phyloP scores from a whole-genome alignment of 169 alveolate species.

The Plasmodium vinckei region DNA sequence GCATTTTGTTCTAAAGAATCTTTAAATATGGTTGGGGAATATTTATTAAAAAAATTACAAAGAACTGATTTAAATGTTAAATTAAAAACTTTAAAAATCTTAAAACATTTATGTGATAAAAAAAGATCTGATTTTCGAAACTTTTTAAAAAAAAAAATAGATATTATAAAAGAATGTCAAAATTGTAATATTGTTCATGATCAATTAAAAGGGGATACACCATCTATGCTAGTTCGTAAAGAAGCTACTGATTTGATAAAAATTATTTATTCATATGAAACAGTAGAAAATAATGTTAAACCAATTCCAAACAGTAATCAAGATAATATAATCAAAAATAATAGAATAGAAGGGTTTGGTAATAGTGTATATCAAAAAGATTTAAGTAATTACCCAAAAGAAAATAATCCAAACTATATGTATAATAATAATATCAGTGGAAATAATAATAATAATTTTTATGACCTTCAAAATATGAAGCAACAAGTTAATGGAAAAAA shows the following conservation, averaged over 20 bases:
- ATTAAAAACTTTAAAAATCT: conserved; percentile 81
- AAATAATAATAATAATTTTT: neutral
- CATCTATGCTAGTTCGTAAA: conserved; percentile 62
- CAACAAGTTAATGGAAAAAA: neutral
- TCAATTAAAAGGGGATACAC: conserved; percentile 64
- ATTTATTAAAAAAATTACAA: conserved; percentile 79
- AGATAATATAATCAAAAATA: conserved; percentile 41
- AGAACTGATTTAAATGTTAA: conserved; percentile 82
- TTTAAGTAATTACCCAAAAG: neutral
- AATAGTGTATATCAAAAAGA: conserved; percentile 20
- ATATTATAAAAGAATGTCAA: conserved; percentile 55
- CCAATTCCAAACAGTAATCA: conserved; percentile 15
- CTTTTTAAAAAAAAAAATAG: conserved; percentile 61
- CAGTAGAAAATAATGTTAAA: conserved; percentile 30
- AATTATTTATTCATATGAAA: conserved; percentile 39
- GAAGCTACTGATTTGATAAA: conserved; percentile 71
- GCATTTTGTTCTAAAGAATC: conserved; percentile 72
- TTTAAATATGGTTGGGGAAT: conserved; percentile 78
- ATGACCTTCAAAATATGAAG: no score
- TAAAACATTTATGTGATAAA: conserved; percentile 81
- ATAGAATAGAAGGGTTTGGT: conserved; percentile 70
- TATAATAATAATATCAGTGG: no score
- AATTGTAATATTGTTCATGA: conserved; percentile 62
- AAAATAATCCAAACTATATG: no score
- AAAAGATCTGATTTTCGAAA: conserved; percentile 65